Percentiles rank a stretch among this genome's conserved stretches.
Conservation (phyloP, 306 rosid genomes). For the Prinsepia uniflora region DNA sequence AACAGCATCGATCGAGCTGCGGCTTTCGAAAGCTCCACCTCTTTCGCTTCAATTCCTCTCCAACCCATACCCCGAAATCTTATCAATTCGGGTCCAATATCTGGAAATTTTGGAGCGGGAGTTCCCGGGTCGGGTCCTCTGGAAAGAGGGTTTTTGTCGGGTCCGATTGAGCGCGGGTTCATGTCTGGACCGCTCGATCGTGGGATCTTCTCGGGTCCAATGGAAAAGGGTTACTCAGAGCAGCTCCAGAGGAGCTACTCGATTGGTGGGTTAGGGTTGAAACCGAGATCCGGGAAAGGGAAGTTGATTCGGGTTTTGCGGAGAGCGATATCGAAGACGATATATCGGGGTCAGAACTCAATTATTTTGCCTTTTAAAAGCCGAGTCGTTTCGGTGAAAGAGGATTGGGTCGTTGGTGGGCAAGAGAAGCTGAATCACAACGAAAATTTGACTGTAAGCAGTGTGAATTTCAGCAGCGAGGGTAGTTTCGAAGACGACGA, state of each 20-base stretch:
- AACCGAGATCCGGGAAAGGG: conserved; percentile 52
- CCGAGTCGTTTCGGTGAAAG: conserved; percentile 40
- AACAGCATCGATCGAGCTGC: conserved; percentile 78
- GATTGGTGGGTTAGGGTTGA: conserved; percentile 44
- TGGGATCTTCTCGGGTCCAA: conserved; percentile 80
- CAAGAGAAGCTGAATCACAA: conserved; percentile 46
- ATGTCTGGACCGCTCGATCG: conserved; percentile 98
- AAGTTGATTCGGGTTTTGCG: conserved; percentile 53
- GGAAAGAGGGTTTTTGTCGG: conserved; percentile 84
- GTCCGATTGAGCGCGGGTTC: conserved; percentile 93
- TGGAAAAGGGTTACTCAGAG: conserved; percentile 53
- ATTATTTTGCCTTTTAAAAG: conserved; percentile 68
- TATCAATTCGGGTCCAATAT: conserved; percentile 66
- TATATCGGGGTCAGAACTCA: conserved; percentile 67
- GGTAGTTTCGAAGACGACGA: conserved; percentile 87
- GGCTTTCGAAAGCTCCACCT: conserved; percentile 84
- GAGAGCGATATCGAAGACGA: conserved; percentile 69
- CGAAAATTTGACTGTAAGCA: conserved; percentile 73
- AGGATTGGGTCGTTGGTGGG: conserved; percentile 59
- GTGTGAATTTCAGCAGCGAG: conserved; percentile 85
- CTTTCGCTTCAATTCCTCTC: conserved; percentile 88
- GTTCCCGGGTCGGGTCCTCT: conserved; percentile 74
- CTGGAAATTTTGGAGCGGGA: conserved; percentile 40
- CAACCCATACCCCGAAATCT: conserved; percentile 74
- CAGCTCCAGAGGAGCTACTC: conserved; percentile 88